Evolutionary conservation across 352 stramenopile genomes (phyloP).

Genomic region (Elongisporangium undulatum): DNA sequence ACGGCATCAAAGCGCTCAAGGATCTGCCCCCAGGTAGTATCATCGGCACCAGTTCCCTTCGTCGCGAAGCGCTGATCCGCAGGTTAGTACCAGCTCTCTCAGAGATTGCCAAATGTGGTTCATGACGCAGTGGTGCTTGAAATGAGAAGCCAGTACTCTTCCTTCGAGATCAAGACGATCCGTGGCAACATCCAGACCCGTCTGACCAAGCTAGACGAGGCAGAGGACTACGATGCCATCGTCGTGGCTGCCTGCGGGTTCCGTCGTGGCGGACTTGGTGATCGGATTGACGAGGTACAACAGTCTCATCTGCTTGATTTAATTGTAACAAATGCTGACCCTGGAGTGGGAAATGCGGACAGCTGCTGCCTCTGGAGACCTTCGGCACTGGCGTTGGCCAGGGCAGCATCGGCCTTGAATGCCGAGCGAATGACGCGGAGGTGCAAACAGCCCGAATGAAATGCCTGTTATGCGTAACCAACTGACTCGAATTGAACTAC

Average conservation of each 20-base stretch:
- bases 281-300: conserved; percentile 41
- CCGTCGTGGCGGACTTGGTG: conserved; percentile 34
- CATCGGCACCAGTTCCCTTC: conserved; percentile 62
- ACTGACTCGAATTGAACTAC: conserved; percentile 2
- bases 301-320: background rate
- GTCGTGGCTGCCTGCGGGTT: conserved; percentile 63
- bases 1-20: conserved; percentile 26
- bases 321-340: background rate
- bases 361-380: conserved; percentile 30
- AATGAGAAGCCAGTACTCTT: conserved; percentile 23
- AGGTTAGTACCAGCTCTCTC: background rate
- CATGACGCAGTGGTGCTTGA: no score
- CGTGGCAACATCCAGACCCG: conserved; percentile 73
- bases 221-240: conserved; percentile 61
- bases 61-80: conserved; percentile 46
- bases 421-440: conserved; percentile 33
- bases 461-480: background rate
- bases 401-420: conserved; percentile 61
- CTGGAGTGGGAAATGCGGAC: background rate
- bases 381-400: conserved; percentile 60
- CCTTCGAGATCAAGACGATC: conserved; percentile 56
- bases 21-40: conserved; percentile 37
- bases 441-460: conserved; percentile 2
- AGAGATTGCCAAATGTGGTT: no score
- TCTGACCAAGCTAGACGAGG: conserved; percentile 54